Percentiles rank a stretch among this genome's conserved stretches.
These are phyloP conservation scores for Plasmodium reichenowi DNA, from an alignment of 169 alveolate genomes.

Conservation along the genomic window DNA sequence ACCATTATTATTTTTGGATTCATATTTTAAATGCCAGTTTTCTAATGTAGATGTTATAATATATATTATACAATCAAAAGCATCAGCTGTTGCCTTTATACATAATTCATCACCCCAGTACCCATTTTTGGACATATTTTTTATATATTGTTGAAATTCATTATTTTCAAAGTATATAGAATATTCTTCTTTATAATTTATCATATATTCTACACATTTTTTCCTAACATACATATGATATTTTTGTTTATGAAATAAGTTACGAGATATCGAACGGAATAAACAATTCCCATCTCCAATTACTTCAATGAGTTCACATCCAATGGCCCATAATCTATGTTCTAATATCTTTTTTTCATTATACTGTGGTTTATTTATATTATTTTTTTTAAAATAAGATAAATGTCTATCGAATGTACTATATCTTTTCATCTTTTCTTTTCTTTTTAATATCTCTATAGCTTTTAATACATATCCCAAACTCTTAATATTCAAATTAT, in stretches of 20 bases:
- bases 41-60: conserved; percentile 80
- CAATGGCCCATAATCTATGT: conserved; percentile 75
- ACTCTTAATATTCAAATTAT: conserved; percentile 31
- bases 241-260: conserved; percentile 78
- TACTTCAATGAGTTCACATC: conserved; percentile 59
- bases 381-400: conserved; percentile 43
- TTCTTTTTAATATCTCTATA: conserved; percentile 14
- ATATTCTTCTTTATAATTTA: conserved; percentile 62
- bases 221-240: conserved; percentile 78
- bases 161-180: conserved; percentile 75
- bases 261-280: conserved; percentile 81
- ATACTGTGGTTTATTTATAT: conserved; percentile 3
- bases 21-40: conserved; percentile 81
- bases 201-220: conserved; percentile 78
- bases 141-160: conserved; percentile 46
- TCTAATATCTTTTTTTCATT: conserved; percentile 66
- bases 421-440: conserved; percentile 18
- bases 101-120: conserved; percentile 86
- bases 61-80: conserved; percentile 81
- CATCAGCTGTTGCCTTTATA: conserved; percentile 82
- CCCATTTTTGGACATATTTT: conserved; percentile 78
- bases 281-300: conserved; percentile 85
- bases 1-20: conserved; percentile 43
- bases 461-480: conserved; percentile 12
- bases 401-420: conserved; percentile 50